Conservation (phyloP, 1,139 yeast species). For the Suhomyces bokatorum region DNA sequence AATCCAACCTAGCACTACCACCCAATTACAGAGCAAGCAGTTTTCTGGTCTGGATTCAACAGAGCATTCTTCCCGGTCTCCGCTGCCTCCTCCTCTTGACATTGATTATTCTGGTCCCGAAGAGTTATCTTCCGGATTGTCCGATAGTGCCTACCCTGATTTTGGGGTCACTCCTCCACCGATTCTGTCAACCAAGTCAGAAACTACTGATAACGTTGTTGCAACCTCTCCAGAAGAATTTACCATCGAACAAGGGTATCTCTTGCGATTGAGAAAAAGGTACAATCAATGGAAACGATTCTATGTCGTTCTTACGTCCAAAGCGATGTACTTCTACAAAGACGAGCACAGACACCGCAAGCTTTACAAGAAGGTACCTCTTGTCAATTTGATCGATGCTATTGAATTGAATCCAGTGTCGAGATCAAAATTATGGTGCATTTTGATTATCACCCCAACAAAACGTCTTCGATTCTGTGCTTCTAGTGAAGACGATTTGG, state of each 20-base stretch:
- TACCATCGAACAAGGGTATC: conserved; percentile 42
- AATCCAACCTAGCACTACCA: background rate
- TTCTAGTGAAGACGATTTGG: conserved; percentile 46
- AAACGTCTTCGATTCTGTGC: conserved; percentile 50
- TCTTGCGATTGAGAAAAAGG: conserved; percentile 40
- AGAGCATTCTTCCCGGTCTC: background rate
- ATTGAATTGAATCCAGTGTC: conserved; percentile 54
- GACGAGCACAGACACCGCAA: conserved; percentile 4
- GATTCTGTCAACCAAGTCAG: conserved; percentile 4
- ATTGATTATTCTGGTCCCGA: conserved; percentile 13
- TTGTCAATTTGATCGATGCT: conserved; percentile 48
- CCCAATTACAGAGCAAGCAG: too few relatives aligned
- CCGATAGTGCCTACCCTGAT: conserved; percentile 17
- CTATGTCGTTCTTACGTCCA: conserved; percentile 46
- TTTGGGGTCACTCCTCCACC: background rate
- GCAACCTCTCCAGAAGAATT: conserved; percentile 27
- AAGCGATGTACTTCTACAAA: conserved; percentile 43
- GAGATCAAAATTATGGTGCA: conserved; percentile 44
- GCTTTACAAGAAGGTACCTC: conserved; percentile 29
- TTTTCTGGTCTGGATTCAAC: too few relatives aligned
- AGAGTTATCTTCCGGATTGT: conserved; percentile 25
- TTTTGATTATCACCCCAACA: conserved; percentile 48
- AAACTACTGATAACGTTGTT: background rate
- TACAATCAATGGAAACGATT: conserved; percentile 52
- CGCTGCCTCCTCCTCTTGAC: background rate